Evolutionary conservation across 345 rosid species (phyloP).

Genomic region (Carallia pectinifolia): DNA sequence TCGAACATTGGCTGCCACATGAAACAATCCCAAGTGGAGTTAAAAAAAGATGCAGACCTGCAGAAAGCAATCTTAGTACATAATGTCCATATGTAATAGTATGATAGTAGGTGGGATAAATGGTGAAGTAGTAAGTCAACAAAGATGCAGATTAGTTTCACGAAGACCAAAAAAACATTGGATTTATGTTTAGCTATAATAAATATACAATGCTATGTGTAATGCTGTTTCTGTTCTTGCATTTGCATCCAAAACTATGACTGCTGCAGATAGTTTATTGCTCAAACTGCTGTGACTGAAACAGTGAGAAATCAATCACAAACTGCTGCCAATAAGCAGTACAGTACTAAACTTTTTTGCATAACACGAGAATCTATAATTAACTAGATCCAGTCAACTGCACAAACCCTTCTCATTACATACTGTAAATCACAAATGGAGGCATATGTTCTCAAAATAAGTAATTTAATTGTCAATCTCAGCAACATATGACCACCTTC

Average conservation of each 20-base stretch:
- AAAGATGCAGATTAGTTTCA: background rate
- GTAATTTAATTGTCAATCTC: background rate
- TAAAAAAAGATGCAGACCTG: too few relatives aligned
- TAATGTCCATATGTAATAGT: too few relatives aligned
- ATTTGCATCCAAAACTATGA: too few relatives aligned
- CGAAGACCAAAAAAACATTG: background rate
- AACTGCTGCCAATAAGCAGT: background rate
- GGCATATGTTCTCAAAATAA: background rate
- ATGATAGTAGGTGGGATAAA: too few relatives aligned
- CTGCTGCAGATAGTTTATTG: background rate
- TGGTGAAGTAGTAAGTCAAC: background rate
- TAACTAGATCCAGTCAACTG: background rate
- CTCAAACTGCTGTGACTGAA: background rate
- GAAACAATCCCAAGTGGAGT: background rate
- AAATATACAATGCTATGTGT: too few relatives aligned
- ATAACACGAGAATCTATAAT: background rate
- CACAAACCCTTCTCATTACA: too few relatives aligned
- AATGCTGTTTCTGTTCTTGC: too few relatives aligned
- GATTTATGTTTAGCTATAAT: background rate
- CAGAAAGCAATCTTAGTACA: too few relatives aligned
- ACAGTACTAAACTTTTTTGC: background rate
- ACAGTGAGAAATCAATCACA: background rate
- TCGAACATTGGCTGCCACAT: conserved; percentile 63
- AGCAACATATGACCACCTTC: conserved; percentile 49
- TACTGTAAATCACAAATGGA: background rate